A percentile compares a stretch with the other conserved stretches of the same genome.
phyloP scores from a whole-genome alignment of 2,329 filamentous ascomycete species.

The Dothiorella sarmentorum region DNA sequence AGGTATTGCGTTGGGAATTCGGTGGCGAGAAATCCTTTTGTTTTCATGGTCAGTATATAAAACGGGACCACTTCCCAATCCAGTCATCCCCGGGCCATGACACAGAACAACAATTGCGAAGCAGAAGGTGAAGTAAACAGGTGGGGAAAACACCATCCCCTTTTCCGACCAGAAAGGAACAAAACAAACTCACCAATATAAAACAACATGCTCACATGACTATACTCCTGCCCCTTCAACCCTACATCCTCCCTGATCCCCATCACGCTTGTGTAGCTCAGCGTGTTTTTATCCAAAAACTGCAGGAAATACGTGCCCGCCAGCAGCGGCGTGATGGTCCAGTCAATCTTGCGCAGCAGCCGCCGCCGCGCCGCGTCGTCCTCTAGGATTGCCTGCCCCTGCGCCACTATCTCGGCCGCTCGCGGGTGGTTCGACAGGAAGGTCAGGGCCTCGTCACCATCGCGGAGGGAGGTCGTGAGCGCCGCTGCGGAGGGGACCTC shows the following conservation, averaged over 20 bases:
- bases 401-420: slow-evolving; percentile 28
- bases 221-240: slow-evolving; percentile 27
- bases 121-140: neutral
- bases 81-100: too few species aligned
- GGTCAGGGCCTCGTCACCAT: slow-evolving; percentile 37
- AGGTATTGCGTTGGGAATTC: slow-evolving; percentile 65
- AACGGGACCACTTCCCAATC: too few species aligned
- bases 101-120: neutral
- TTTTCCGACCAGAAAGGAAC: too few species aligned
- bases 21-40: slow-evolving; percentile 45
- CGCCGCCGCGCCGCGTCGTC: slow-evolving; percentile 21
- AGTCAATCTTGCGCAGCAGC: slow-evolving; percentile 17
- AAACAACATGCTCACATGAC: slow-evolving; percentile 22
- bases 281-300: slow-evolving; percentile 59
- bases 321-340: slow-evolving; percentile 30
- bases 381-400: slow-evolving; percentile 27
- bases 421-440: slow-evolving; percentile 33
- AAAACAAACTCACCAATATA: slow-evolving; percentile 19
- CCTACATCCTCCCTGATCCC: slow-evolving; percentile 55
- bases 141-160: too few species aligned
- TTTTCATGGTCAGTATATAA: too few species aligned
- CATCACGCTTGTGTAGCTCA: slow-evolving; percentile 61
- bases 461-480: slow-evolving; percentile 8
- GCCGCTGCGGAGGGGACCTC: neutral
- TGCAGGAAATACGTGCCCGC: slow-evolving; percentile 62